Conservation (phyloP, 345 rosid genomes). For the Pseudoturritis turrita region DNA sequence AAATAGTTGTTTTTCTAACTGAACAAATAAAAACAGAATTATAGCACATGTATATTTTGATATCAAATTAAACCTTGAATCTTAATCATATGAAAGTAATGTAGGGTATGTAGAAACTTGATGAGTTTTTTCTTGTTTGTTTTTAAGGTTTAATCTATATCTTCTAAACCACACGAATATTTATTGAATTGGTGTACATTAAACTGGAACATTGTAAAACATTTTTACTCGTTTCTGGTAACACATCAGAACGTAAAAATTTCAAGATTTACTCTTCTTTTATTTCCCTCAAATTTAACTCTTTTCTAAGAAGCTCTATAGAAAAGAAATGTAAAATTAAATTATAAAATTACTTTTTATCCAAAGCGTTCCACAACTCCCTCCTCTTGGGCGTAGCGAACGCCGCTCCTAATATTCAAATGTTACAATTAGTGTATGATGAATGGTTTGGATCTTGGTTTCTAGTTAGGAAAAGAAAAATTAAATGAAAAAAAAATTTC, state of each 20-base stretch:
- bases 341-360: neutral
- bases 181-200: neutral
- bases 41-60: neutral
- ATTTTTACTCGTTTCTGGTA: neutral
- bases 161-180: neutral
- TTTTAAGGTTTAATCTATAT: neutral
- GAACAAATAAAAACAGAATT: neutral
- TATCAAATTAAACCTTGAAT: neutral
- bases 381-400: constrained; percentile 15
- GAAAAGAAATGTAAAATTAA: neutral
- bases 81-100: neutral
- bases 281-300: no score
- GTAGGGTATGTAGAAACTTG: neutral
- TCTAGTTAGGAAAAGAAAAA: neutral
- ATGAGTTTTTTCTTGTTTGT: neutral
- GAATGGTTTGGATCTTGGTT: neutral
- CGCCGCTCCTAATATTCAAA: constrained; percentile 20
- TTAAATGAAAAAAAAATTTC: neutral
- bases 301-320: neutral
- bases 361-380: constrained; percentile 10
- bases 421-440: neutral
- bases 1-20: no score
- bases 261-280: no score
- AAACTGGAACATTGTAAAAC: neutral
- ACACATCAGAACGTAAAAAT: neutral